Base-by-base conservation (phyloP, 2,329 filamentous ascomycete genomes). In the Aspergillus calidoustus region DNA sequence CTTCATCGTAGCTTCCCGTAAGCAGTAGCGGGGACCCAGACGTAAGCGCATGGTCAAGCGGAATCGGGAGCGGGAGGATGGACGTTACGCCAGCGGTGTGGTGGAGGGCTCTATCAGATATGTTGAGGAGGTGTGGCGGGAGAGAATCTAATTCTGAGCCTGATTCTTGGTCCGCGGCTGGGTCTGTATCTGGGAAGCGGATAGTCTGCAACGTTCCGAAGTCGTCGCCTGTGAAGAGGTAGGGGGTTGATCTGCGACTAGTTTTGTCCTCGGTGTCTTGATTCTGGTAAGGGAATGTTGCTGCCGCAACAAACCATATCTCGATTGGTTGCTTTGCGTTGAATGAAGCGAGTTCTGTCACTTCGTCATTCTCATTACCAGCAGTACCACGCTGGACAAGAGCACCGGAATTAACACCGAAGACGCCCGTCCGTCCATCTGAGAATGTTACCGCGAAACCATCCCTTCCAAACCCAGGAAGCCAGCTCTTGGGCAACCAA, bases 1-100 rank as follows among this genome's bases (percentile, higher is more conserved):
- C 82, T 69, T 98, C 93, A 70, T 98, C 95, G 72, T 98, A 99
- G 72, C 92, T 96, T 4, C 95, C 95, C 0, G 93, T 97, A 3
- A 97, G 71, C 2, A 96, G 76, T 4, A 95, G 71, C 4, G 83
- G 81, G 1, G 82, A 81, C 3, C 80, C 79, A 8, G 83, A 79
- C 8, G 44, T 25, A 4, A 48, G 7, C 2, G 28, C 23, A 23
- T 47, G 28, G 7, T 73, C 67, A 5, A 72, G 47, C 0, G 72
- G 67, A 1, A 74, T 69, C 1, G 82, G 72, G 2, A 96, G 78
- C 0, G 93, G 91, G 2, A 97, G 77, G 57, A 98, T 95, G 2
- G 92, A 87, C 0, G 93, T 97, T 1, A 98, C 91, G 11, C 95
- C 94, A 1, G 93, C 92, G n/a, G 82, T 82, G 70, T 97, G 92